Conservation (phyloP, 116 monocot genomes). For the Zostera marina region DNA sequence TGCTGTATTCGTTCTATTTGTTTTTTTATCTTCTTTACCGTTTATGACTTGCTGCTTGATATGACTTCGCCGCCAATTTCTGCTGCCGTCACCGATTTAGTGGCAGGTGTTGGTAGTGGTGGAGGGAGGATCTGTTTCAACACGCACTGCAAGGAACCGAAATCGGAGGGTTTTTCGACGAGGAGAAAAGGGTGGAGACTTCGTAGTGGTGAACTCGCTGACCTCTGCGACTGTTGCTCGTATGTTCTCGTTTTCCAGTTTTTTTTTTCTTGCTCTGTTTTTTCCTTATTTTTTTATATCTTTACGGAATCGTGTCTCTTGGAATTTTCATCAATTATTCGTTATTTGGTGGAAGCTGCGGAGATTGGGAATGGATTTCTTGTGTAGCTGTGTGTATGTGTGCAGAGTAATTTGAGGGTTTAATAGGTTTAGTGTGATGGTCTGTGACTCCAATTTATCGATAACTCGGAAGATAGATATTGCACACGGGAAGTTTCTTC, state of each 20-base stretch:
- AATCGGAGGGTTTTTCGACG: conserved; percentile 8
- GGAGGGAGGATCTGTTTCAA: conserved; percentile 36
- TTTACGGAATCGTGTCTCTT: neutral
- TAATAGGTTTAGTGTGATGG: too few species aligned
- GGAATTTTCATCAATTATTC: neutral
- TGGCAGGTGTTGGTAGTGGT: neutral
- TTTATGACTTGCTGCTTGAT: neutral
- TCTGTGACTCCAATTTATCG: too few species aligned
- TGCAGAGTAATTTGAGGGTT: too few species aligned
- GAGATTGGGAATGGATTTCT: too few species aligned
- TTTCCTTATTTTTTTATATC: neutral
- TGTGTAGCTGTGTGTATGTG: too few species aligned
- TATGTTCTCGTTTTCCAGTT: conserved; percentile 5
- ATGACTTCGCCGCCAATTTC: neutral
- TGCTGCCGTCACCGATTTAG: neutral
- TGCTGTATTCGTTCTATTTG: neutral
- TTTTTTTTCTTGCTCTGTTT: neutral
- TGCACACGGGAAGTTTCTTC: too few species aligned
- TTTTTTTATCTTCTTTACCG: neutral
- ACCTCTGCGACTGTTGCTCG: conserved; percentile 59
- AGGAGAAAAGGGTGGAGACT: conserved; percentile 41
- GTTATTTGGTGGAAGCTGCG: too few species aligned
- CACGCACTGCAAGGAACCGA: conserved; percentile 32
- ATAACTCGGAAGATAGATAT: too few species aligned
- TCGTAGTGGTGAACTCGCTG: conserved; percentile 40